Conservation (phyloP, 805 yeast genomes). For the Candida multigemmis region DNA sequence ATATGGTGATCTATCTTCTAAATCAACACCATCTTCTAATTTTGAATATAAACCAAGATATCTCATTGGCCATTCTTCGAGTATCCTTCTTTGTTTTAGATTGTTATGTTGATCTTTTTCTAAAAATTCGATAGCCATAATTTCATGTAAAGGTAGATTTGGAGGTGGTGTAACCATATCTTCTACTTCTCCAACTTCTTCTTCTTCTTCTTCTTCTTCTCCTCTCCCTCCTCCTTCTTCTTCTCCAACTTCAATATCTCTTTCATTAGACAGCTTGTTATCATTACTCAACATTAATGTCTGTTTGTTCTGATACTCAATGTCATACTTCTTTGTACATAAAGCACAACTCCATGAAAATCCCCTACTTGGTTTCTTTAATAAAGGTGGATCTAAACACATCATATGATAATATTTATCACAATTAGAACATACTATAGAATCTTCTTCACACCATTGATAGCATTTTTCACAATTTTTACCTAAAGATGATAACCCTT, state of each 20-base stretch:
- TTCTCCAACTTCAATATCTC: slow-evolving; percentile 17
- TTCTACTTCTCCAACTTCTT: slow-evolving; percentile 2
- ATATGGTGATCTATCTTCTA: slow-evolving; percentile 63
- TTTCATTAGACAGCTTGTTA: slow-evolving; percentile 30
- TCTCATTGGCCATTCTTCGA: slow-evolving; percentile 77
- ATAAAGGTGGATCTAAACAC: slow-evolving; percentile 79
- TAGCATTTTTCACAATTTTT: slow-evolving; percentile 61
- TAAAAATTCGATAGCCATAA: slow-evolving; percentile 45
- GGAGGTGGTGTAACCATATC: slow-evolving; percentile 3
- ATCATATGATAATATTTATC: slow-evolving; percentile 62
- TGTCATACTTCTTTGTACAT: slow-evolving; percentile 56
- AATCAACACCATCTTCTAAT: slow-evolving; percentile 68
- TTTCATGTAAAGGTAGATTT: slow-evolving; percentile 44
- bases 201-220: slow-evolving; percentile 6
- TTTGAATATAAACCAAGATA: slow-evolving; percentile 70
- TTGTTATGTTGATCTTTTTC: slow-evolving; percentile 32
- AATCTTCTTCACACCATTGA: slow-evolving; percentile 76
- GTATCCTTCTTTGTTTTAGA: slow-evolving; percentile 38
- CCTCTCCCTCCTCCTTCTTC: slow-evolving; percentile 1
- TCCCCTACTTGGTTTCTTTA: slow-evolving; percentile 74
- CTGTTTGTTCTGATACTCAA: slow-evolving; percentile 28
- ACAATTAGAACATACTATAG: slow-evolving; percentile 78
- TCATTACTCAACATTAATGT: slow-evolving; percentile 33
- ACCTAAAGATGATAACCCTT: slow-evolving; percentile 47
- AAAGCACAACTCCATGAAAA: slow-evolving; percentile 85